A percentile compares a stretch with the other conserved stretches of the same genome.
These are phyloP conservation scores for Sarocladiaceae sp. DNA, from an alignment of 2,329 filamentous ascomycete species.

Conservation along the genomic window DNA sequence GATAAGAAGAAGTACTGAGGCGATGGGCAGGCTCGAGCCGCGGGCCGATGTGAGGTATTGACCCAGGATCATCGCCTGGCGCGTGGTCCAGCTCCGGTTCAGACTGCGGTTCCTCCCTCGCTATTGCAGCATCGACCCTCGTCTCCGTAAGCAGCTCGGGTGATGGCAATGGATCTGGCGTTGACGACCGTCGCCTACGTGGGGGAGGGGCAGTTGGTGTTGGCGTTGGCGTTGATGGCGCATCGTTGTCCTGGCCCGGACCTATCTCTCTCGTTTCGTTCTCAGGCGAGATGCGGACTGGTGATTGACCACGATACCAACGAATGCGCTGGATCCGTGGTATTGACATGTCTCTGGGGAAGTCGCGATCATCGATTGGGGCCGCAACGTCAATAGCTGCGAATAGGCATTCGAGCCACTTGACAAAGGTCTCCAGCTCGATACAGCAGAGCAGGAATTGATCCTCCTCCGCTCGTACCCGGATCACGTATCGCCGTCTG, in stretches of 20 bases:
- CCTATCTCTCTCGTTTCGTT: slow-evolving; percentile 14
- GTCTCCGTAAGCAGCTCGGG: neutral
- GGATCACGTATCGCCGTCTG: slow-evolving; percentile 59
- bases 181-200: slow-evolving; percentile 13
- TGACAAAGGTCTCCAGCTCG: slow-evolving; percentile 58
- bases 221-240: neutral
- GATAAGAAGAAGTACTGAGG: slow-evolving; percentile 39
- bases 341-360: slow-evolving; percentile 56
- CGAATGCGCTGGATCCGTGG: slow-evolving; percentile 49
- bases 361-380: slow-evolving; percentile 63
- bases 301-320: slow-evolving; percentile 38
- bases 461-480: slow-evolving; percentile 66
- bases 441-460: slow-evolving; percentile 65
- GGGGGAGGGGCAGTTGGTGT: neutral
- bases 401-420: slow-evolving; percentile 62
- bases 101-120: neutral
- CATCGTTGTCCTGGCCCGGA: slow-evolving; percentile 14
- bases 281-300: slow-evolving; percentile 14
- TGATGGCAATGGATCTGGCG: slow-evolving; percentile 11
- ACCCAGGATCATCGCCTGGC: neutral
- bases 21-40: slow-evolving; percentile 29
- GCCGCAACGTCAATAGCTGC: slow-evolving; percentile 68
- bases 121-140: neutral
- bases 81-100: slow-evolving; percentile 13
- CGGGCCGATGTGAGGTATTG: slow-evolving; percentile 16